These are phyloP conservation scores for Colletotrichum orbiculare DNA, from an alignment of 2,329 filamentous ascomycete genomes.

Conservation along the genomic window DNA sequence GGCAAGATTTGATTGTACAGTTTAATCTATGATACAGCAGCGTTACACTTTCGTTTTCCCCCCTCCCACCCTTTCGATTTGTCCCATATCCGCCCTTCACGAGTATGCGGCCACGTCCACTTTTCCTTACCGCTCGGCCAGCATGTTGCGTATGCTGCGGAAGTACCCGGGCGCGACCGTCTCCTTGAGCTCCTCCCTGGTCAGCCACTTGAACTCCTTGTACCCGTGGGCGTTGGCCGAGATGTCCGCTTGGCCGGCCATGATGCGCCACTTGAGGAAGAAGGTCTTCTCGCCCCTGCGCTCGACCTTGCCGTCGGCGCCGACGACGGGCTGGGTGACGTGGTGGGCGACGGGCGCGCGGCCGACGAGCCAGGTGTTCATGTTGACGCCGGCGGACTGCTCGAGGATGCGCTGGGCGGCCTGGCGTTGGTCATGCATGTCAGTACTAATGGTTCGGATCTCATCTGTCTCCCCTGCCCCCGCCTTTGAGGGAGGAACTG, in stretches of 20 bases:
- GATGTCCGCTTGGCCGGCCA: slow-evolving; percentile 94
- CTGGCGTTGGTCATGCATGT: slow-evolving; percentile 56
- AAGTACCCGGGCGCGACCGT: slow-evolving; percentile 77
- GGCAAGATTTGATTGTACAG: slow-evolving; percentile 41
- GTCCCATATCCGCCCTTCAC: no score
- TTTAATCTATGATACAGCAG: slow-evolving; percentile 52
- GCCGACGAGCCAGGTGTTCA: slow-evolving; percentile 98
- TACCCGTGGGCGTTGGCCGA: slow-evolving; percentile 77
- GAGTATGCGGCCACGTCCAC: no score
- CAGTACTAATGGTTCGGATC: background rate
- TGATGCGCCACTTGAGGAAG: slow-evolving; percentile 95
- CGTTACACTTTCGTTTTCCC: slow-evolving; percentile 43
- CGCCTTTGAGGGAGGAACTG: background rate
- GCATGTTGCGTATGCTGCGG: slow-evolving; percentile 81
- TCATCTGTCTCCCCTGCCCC: background rate
- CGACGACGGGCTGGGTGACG: slow-evolving; percentile 63
- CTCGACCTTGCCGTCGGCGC: slow-evolving; percentile 54
- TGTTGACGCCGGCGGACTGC: slow-evolving; percentile 86
- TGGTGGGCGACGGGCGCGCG: slow-evolving; percentile 89
- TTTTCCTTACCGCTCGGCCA: slow-evolving; percentile 74
- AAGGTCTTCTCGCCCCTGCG: slow-evolving; percentile 83
- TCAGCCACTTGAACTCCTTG: slow-evolving; percentile 90
- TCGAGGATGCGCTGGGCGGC: slow-evolving; percentile 83
- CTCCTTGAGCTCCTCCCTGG: slow-evolving; percentile 84
- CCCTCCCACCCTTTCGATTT: slow-evolving; percentile 41